Base-by-base conservation (phyloP, 345 rosid genomes). In the Sisymbrium irio region DNA sequence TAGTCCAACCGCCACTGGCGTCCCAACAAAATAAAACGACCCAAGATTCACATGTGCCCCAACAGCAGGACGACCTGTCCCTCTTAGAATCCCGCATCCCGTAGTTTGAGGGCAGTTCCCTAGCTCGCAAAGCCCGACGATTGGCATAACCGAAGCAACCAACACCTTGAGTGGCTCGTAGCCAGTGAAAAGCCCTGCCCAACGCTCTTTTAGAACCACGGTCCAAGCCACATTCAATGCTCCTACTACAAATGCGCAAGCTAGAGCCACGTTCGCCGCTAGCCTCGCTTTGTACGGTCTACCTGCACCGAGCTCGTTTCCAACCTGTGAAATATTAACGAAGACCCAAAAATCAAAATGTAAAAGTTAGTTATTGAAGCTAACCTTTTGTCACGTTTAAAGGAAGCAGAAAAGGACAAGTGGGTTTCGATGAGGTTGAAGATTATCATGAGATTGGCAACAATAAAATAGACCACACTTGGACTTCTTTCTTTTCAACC, bases 21-120 rank as follows among this genome's bases (percentile, higher is more conserved):
- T 95, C 27, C 99, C 99, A 50, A 95, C 96, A 0, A 88, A 83
- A 86, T 95, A 95, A 66, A 95, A 95, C 0, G 99, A 90, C 30
- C 87, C 92, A 58, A 95, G 75, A 71, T 95, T 95, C 51, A 90
- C 83, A 0, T 84, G 88, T 57, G 97, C 99, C 8, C 97, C 97
- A 1, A 87, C 78, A 0, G 85, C 87, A 0, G 99, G 97, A 51
- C 99, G 67, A 0, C 96, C 99, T 0, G 91, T 95, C 77, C 97
- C 97, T 2, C 99, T 90, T 0, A 95, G 78, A 77, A 95, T 80
- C 64, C 99, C 99, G 10, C 99, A 95, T 9, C 99, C 99, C 0
- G 99, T 88, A 27, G 99, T 95, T 50, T 95, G 99, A 1, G 99
- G 99, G 61, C 97, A 95, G 74, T 95, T 95, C 4, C 90, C 97